A percentile compares a stretch with the other conserved stretches of the same genome.
Conservation (phyloP, 1,139 yeast species). For the Petasospora fabianii region DNA sequence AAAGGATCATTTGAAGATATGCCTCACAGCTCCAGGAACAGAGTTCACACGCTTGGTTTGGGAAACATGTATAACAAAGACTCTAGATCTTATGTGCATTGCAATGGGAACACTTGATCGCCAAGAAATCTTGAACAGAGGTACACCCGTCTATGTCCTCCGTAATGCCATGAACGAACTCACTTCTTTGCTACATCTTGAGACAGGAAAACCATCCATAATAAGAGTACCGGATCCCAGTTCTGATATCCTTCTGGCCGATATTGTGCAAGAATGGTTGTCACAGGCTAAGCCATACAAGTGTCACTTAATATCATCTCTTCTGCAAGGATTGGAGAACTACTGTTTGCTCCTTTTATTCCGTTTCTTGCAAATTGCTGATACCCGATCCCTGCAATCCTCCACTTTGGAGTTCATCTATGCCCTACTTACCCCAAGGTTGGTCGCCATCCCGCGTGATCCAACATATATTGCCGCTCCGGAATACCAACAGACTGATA, state of each 20-base stretch:
- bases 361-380: conserved; percentile 16
- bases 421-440: conserved; percentile 4
- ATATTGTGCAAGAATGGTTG: not conserved
- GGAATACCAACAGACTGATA: too few relatives aligned
- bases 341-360: conserved; percentile 12
- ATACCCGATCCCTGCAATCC: conserved; percentile 7
- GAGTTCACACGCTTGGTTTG: not conserved
- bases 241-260: not conserved
- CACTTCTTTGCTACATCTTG: not conserved
- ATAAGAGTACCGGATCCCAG: not conserved
- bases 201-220: not conserved
- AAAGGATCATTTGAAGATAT: not conserved
- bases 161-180: conserved; percentile 1
- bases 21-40: not conserved
- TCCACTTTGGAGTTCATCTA: conserved; percentile 16
- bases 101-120: not conserved
- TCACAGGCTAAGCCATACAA: not conserved
- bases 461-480: too few relatives aligned
- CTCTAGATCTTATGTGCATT: not conserved
- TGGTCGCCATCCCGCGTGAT: not conserved
- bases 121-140: not conserved
- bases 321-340: conserved; percentile 1
- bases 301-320: not conserved
- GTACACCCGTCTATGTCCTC: not conserved
- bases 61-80: not conserved